Evolutionary conservation across 768 basidiomycete genomes (phyloP), one percentile per base, ranked within the genome.

Genomic region (Omphalotus guepiniiformis): DNA sequence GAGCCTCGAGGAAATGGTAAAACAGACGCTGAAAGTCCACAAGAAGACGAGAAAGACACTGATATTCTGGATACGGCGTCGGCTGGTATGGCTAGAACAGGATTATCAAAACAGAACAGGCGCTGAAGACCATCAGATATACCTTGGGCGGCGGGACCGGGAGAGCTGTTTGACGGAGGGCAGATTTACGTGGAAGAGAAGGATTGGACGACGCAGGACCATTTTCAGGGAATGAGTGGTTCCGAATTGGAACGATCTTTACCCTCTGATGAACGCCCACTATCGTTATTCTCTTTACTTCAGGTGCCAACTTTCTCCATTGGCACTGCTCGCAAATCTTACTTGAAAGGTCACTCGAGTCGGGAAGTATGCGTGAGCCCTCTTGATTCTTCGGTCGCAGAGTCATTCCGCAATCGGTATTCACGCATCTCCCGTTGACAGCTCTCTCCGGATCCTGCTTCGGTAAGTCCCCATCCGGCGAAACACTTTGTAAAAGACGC

Each of bases 141-240:
- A 48, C 47, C 82, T 47, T 47, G 3, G 34, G 23, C 13, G 45
- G 45, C 19, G 45, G 45, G 27, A 47, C 23, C 25, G 36, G 45
- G 30, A n/a, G 9, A n/a, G 30, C 9, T n/a, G 30, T 32, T n/a
- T 32, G 30, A 9, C 30, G 9, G 30, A 9, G 30, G 9, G 9
- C 30, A 32, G 30, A n/a, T 32, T 32, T n/a, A 32, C 30, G 30
- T 9, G 30, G n/a, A n/a, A 32, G 16, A 32, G 28, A 43, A 18
- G 42, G 18, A 11, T 43, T 43, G 16, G 26, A 43, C 16, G 35
- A 16, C 18, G 22, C n/a, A 8, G 23, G n/a, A n/a, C n/a, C n/a
- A n/a, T n/a, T n/a, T n/a, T n/a, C n/a, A 27, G 2, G 15, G 8
- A 9, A 23, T 3, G 26, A 26, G 8, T 23, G 19, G 21, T 39